Evolutionary conservation across 2,329 filamentous ascomycete genomes (phyloP).

Genomic region (Colletotrichum aenigma): DNA sequence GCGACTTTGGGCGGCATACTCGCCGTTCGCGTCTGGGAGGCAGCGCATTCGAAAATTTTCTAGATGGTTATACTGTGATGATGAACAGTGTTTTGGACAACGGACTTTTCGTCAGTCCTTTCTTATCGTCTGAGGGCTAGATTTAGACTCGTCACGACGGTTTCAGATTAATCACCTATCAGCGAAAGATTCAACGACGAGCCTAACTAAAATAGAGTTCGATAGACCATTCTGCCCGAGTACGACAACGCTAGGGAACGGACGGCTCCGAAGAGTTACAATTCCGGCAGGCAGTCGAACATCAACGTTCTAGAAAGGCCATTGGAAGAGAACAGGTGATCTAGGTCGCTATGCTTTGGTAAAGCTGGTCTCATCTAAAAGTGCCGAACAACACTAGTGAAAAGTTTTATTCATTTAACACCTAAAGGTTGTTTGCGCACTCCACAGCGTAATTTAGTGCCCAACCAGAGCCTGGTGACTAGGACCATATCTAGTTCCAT

Average conservation of each 20-base stretch:
- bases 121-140: neutral
- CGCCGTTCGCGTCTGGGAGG: neutral
- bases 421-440: neutral
- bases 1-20: neutral
- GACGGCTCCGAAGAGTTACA: neutral
- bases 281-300: neutral
- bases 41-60: neutral
- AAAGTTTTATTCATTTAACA: neutral
- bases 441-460: neutral
- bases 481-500: slow-evolving; percentile 35
- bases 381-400: neutral
- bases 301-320: neutral
- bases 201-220: neutral
- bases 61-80: neutral
- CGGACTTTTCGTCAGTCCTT: neutral
- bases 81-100: neutral
- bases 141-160: neutral
- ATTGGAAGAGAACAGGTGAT: neutral
- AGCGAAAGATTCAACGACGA: neutral
- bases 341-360: neutral
- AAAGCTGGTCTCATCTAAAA: neutral
- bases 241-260: neutral
- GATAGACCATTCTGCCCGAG: neutral
- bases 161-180: neutral
- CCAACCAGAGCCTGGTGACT: slow-evolving; percentile 15